Evolutionary conservation across 305 asterid species (phyloP).

Genomic region (Fraxinus greggii): DNA sequence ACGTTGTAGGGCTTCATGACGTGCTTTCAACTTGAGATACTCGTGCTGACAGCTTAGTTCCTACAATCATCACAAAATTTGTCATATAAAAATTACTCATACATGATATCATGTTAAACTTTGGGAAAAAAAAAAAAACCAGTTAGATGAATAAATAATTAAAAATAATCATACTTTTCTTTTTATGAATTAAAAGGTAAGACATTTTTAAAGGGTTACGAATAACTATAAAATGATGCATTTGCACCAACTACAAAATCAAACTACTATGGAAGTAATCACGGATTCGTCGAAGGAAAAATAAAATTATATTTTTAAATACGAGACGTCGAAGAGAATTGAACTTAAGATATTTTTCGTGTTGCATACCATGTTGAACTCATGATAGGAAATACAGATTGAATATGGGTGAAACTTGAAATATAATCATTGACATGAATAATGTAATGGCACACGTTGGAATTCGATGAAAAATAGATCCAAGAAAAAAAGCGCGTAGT

Average conservation of each 20-base stretch:
- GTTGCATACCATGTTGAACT: background rate
- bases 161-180: no score
- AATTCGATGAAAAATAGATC: background rate
- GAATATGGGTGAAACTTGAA: background rate
- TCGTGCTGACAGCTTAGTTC: constrained; percentile 69
- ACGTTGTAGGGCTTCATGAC: constrained; percentile 59
- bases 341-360: background rate
- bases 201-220: background rate
- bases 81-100: background rate
- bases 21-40: constrained; percentile 60
- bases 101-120: background rate
- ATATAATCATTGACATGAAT: background rate
- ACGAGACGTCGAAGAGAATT: background rate
- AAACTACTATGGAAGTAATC: background rate
- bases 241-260: background rate
- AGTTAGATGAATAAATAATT: background rate
- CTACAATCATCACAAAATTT: constrained; percentile 22
- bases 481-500: background rate
- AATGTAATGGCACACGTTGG: background rate
- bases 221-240: background rate
- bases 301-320: background rate
- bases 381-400: background rate
- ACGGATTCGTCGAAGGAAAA: background rate
- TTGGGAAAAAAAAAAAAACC: background rate
- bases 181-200: no score